Base-by-base conservation (phyloP, 169 alveolate genomes). In the Plasmodium ovale region DNA sequence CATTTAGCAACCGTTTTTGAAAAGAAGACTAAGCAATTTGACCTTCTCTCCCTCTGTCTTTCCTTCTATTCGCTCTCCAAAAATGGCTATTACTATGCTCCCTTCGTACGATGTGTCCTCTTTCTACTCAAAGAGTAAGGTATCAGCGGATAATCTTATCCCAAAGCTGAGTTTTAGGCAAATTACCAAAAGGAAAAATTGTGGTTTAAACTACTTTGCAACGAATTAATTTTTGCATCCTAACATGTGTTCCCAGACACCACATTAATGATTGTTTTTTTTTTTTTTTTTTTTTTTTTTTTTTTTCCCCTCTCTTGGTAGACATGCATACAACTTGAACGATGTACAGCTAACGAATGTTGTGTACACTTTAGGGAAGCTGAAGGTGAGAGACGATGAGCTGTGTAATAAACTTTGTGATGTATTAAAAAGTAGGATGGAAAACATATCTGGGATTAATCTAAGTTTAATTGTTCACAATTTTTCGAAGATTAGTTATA, bases 391-490 rank as follows among this genome's bases (percentile, higher is more conserved):
- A 49, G 70, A 79, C 47, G 89, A 79, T 3, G 47, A 35, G 6
- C 14, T 79, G 31, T 58, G 35, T 19, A 33, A 79, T 37, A 79
- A n/a, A 39, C 3, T 79, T 35, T 79, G 89, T 35, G 27, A 79
- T 19, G 58, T 79, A 21, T 56, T 79, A 47, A 47, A 31, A 3
- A 5, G 33, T 47, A 79, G 89, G 58, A 62, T 64, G 1, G 89
- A 65, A 0, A 79, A 53, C 14, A 79, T 79, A 12, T 79, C 89
- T 0, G 62, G 70, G 4, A 19, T 79, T 49, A 79, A 79, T 64
- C 42, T 79, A 56, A 79, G 89, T 37, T 68, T 79, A n/a, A 79
- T 64, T 23, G 71, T 79, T 27, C 73, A 64, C 65, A 79, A 42
- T 42, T 33, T 79, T 16, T 35, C 89, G 23, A 79, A 79, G 37